Evolutionary conservation across 768 basidiomycete genomes (phyloP).

Genomic region (Russula sp.): DNA sequence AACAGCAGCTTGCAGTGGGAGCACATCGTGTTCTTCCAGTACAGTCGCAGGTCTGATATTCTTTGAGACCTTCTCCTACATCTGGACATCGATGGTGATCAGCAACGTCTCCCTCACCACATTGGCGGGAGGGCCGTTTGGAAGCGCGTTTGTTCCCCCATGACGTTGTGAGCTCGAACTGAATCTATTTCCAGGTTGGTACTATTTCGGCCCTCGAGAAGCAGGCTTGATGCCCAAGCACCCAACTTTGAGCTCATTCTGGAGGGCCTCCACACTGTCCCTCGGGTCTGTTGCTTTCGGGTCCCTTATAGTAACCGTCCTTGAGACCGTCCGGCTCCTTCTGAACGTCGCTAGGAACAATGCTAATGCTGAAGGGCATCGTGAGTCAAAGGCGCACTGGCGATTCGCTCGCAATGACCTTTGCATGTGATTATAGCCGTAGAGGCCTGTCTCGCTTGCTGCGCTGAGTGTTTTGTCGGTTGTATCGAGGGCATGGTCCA

Average conservation of each 20-base stretch:
- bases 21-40: conserved; percentile 56
- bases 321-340: conserved; percentile 62
- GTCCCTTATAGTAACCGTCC: conserved; percentile 72
- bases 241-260: conserved; percentile 64
- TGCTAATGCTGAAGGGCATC: conserved; percentile 57
- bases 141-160: conserved; percentile 32
- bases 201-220: conserved; percentile 75
- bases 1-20: conserved; percentile 42
- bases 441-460: conserved; percentile 68
- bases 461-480: conserved; percentile 71
- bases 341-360: conserved; percentile 53
- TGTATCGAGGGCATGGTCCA: conserved; percentile 63
- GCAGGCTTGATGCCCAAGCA: conserved; percentile 66
- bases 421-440: conserved; percentile 42
- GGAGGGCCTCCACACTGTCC: conserved; percentile 69
- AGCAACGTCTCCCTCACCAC: conserved; percentile 74
- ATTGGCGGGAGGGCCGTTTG: conserved; percentile 74
- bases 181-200: conserved; percentile 40
- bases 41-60: conserved; percentile 77
- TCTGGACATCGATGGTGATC: conserved; percentile 82
- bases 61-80: conserved; percentile 74
- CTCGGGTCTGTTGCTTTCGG: conserved; percentile 85
- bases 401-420: not conserved
- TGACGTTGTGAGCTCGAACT: not conserved
- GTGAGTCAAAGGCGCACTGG: conserved; percentile 36